Evolutionary conservation across 805 yeast species (phyloP), one percentile per base, ranked within the genome.

Genomic region (Teunomyces aglyptinius): DNA sequence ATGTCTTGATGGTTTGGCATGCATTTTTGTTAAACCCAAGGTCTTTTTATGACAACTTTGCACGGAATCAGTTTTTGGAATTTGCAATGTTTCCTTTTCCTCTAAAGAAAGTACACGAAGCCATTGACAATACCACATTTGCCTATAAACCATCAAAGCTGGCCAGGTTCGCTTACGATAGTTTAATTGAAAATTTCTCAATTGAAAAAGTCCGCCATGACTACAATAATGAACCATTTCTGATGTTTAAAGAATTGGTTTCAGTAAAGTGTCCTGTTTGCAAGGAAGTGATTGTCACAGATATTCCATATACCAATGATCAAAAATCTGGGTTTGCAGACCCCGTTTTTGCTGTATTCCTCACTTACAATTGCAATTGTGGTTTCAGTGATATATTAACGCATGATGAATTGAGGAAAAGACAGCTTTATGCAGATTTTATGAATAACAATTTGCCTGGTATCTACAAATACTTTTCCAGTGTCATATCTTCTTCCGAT

Each of bases 1-100:
- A 60, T 45, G 52, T 60, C 3, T 18, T 58, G 7, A 45, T 59
- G 55, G 57, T 60, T 12, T 60, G 64, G 65, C 57, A 60, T 41
- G 49, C 61, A 1, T 57, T 59, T 41, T 41, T 58, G 35, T 49
- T 58, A 44, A 57, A 59, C 26, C 59, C 63, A 3, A 38, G 44
- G 28, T 16, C 55, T 1, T 52, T 41, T 31, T 51, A 54, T 41
- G 59, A 58, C 19, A 45, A 41, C 8, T 51, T 53, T 29, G 46
- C 38, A 2, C 47, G 60, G 20, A 55, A 53, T 38, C 33, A 49
- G 31, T 52, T 58, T 26, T 24, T 50, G 7, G 44, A 46, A 34
- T 57, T 60, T 35, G 46, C 56, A 12, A 43, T 39, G 12, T 49
- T 41, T 38, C 56, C 58, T 5, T 60, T 61, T 33, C 67, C 67